Evolutionary conservation across 495 filamentous ascomycete species (phyloP).

Genomic region (Diplogelasinospora grovesii): DNA sequence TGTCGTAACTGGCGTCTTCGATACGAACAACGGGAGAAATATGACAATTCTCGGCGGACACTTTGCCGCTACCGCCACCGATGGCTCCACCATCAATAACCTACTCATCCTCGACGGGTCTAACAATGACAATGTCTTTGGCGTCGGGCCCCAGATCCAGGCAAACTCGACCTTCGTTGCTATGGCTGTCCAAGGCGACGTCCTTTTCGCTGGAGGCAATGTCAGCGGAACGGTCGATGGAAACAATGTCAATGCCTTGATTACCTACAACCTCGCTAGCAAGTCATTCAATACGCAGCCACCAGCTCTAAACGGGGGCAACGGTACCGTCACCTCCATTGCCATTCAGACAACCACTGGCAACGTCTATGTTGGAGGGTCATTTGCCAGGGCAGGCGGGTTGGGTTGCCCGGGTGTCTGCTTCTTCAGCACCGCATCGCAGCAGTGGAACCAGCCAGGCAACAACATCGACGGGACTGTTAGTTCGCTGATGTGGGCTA

Average conservation of each 20-base stretch:
- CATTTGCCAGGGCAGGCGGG: conserved; percentile 73
- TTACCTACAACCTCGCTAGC: conserved; percentile 67
- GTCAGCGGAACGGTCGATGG: conserved; percentile 63
- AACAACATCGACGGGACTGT: conserved; percentile 61
- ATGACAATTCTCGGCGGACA: conserved; percentile 84
- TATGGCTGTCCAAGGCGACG: conserved; percentile 57
- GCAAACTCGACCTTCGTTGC: conserved; percentile 68
- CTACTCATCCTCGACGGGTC: conserved; percentile 62
- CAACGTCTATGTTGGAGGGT: conserved; percentile 80
- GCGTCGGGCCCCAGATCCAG: conserved; percentile 59
- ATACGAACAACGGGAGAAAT: conserved; percentile 60
- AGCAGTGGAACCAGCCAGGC: conserved; percentile 75
- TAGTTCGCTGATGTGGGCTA: conserved; percentile 67
- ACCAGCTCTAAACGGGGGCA: conserved; percentile 57
- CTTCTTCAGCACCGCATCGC: conserved; percentile 56
- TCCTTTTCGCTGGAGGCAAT: conserved; percentile 75
- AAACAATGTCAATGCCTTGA: conserved; percentile 61
- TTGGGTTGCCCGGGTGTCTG: conserved; percentile 78
- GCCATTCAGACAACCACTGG: conserved; percentile 55
- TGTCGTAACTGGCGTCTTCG: conserved; percentile 70
- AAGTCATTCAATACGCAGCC: conserved; percentile 60
- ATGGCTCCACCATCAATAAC: conserved; percentile 70
- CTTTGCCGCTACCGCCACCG: conserved; percentile 63
- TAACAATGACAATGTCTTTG: conserved; percentile 57
- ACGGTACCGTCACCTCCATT: conserved; percentile 70